Base-by-base conservation (phyloP, 345 rosid genomes). In the Pugionium dolabratum region DNA sequence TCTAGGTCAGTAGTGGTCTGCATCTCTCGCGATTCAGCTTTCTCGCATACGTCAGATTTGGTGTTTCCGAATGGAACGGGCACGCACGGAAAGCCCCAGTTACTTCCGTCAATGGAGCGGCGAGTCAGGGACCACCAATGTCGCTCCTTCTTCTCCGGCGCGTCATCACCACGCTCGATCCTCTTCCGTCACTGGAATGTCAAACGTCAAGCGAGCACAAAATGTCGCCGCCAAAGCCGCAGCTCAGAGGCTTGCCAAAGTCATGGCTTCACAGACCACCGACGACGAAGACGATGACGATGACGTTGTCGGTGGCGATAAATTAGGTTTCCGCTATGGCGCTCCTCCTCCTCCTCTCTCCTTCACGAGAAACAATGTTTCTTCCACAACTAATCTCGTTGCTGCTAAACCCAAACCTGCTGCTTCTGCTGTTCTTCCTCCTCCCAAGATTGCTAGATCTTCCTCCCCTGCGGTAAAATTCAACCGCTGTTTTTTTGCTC, bases 141-240 rank as follows among this genome's bases (percentile, higher is more conserved):
- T 62, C 32, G 80, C 76, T 25, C 75, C 82, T 1, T 73, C 79
- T 6, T 83, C 95, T 2, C 85, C 96, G 25, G 74, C 80, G 43
- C 95, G 84, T 51, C 82, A 73, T 56, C 82, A 83, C 71, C 86
- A 84, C 78, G 64, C 75, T 29, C 91, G 94, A 40, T 82, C 88
- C 36, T 80, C 95, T 18, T 87, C 96, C 44, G 83, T 80, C 44
- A 59, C 90, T 49, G 85, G 82, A 26, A 76, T 95, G 74, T 91
- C 97, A 4, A 87, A 76, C 48, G 81, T 91, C 79, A 95, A 89
- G 80, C 78, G 96, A 56, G 86, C 84, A 4, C 99, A 95, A 69
- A 95, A 91, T 81, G 82, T 90, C 54, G 96, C 97, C 8, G 97
- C 99, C 10, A 95, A 84, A 77, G 97, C 97, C 32, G 99, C 97